Evolutionary conservation across 768 basidiomycete genomes (phyloP).

Genomic region (Erythrobasidium yunnanense): DNA sequence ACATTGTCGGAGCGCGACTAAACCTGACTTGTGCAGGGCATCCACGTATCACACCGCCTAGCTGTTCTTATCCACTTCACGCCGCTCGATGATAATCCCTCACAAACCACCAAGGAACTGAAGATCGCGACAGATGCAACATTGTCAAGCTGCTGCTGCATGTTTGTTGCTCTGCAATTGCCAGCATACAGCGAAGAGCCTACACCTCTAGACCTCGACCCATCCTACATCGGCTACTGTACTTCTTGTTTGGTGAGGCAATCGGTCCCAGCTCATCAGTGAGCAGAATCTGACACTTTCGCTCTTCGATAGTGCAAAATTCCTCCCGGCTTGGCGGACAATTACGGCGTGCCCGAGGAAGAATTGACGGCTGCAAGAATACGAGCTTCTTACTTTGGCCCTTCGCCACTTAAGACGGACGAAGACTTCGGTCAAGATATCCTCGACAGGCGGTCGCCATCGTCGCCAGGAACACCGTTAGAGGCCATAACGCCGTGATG

Average conservation of each 20-base stretch:
- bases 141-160: constrained; percentile 11
- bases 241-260: constrained; percentile 10
- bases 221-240: not conserved
- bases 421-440: not conserved
- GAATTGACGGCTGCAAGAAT: constrained; percentile 2
- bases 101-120: constrained; percentile 7
- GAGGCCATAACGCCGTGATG: not conserved
- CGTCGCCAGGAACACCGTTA: not conserved
- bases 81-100: constrained; percentile 5
- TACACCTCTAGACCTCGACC: not conserved
- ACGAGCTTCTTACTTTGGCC: not conserved
- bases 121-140: constrained; percentile 15
- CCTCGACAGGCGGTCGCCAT: not conserved
- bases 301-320: not conserved
- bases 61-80: constrained; percentile 9
- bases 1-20: no score
- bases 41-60: constrained; percentile 6
- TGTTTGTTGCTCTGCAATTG: constrained; percentile 8
- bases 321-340: not conserved
- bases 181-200: constrained; percentile 5
- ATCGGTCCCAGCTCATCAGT: not conserved
- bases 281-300: not conserved
- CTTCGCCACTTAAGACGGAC: not conserved
- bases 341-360: constrained; percentile 13
- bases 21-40: no score